Evolutionary conservation across 2,329 filamentous ascomycete genomes (phyloP).

Genomic region (Fusarium sp.): DNA sequence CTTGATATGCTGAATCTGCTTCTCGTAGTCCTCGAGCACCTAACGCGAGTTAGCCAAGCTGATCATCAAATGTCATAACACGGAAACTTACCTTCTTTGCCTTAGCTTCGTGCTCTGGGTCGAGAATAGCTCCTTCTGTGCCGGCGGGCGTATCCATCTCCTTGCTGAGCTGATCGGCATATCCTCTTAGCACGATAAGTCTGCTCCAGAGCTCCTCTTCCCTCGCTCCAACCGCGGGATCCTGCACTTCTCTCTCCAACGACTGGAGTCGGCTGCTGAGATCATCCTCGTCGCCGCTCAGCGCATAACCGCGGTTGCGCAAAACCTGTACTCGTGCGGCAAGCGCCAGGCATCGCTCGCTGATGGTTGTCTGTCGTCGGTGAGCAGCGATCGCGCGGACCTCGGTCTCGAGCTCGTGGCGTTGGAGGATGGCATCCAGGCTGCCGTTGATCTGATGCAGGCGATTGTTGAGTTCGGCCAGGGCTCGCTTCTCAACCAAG

Average conservation of each 20-base stretch:
- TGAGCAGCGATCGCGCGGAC: slow-evolving; percentile 80
- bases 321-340: slow-evolving; percentile 85
- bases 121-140: slow-evolving; percentile 68
- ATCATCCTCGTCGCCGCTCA: slow-evolving; percentile 84
- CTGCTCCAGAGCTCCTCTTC: slow-evolving; percentile 90
- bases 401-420: slow-evolving; percentile 81
- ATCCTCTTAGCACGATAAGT: slow-evolving; percentile 79
- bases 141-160: slow-evolving; percentile 78
- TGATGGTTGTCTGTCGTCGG: slow-evolving; percentile 78
- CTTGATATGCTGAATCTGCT: slow-evolving; percentile 81
- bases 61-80: background rate
- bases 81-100: slow-evolving; percentile 75
- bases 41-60: slow-evolving; percentile 50
- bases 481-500: slow-evolving; percentile 76
- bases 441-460: slow-evolving; percentile 85
- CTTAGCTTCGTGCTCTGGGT: slow-evolving; percentile 77
- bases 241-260: slow-evolving; percentile 77
- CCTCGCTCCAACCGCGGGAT: slow-evolving; percentile 79
- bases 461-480: slow-evolving; percentile 76
- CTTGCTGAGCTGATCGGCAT: slow-evolving; percentile 77
- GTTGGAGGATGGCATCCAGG: slow-evolving; percentile 77
- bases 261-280: slow-evolving; percentile 77
- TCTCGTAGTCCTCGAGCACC: slow-evolving; percentile 86
- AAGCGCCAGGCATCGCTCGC: slow-evolving; percentile 78
- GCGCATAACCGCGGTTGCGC: slow-evolving; percentile 83